Base-by-base conservation (phyloP, 176 grass and related monocot species). In the Paspalum notatum region DNA sequence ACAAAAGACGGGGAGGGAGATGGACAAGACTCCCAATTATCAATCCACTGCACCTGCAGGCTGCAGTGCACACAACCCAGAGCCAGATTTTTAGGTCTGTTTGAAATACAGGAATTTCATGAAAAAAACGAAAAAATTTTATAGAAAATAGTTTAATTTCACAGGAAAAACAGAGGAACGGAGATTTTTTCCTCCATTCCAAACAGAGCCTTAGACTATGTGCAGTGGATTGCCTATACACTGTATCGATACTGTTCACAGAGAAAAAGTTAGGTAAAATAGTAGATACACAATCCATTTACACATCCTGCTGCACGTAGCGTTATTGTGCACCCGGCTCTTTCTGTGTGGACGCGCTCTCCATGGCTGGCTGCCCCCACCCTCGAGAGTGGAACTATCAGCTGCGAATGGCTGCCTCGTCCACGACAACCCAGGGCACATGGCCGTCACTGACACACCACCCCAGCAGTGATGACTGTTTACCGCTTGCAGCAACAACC, bases 21-120 rank as follows among this genome's bases (percentile, higher is more conserved):
- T n/a, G n/a, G 82, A 80, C 71, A 64, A 25, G 62, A 81, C 62
- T 54, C 70, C 2, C 87, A 69, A 48, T 80, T 56, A 75, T 80
- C 53, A 46, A 75, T 75, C 37, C 61, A 41, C 14, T 67, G 49
- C 66, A 66, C 4, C 5, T 4, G 3, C 32, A 3, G 32, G 32
- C 32, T 32, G 32, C 32, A 32, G 32, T 32, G 32, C 32, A 32
- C 54, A 39, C 7, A 68, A 68, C n/a, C n/a, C 47, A 75, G 50
- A 11, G 45, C 43, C 20, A 14, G 8, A 12, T n/a, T 38, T 68
- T 46, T n/a, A n/a, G n/a, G n/a, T n/a, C n/a, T n/a, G n/a, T n/a
- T n/a, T n/a, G n/a, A n/a, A n/a, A n/a, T n/a, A n/a, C n/a, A n/a
- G n/a, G n/a, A n/a, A n/a, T n/a, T n/a, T n/a, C n/a, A n/a, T n/a